Base-by-base conservation (phyloP, 495 filamentous ascomycete species). In the Aspergillus hancockii region DNA sequence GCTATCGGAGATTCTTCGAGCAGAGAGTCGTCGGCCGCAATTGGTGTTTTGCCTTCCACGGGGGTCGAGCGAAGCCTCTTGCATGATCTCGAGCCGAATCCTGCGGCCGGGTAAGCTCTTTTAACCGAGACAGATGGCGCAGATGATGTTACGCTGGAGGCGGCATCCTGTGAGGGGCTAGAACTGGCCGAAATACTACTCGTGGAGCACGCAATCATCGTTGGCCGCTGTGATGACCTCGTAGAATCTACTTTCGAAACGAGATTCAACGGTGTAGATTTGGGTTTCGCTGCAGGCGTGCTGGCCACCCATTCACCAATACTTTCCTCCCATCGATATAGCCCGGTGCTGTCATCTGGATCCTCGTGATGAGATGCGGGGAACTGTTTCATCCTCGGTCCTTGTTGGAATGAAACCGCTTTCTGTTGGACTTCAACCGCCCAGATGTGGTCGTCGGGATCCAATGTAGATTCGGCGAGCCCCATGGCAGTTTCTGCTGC, bases 241-340 rank as follows among this genome's bases (percentile, higher is more conserved):
- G 58, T 36, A 38, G 13, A 45, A 41, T 31, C 52, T 43, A 28
- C 30, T 38, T 50, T 61, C 41, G 49, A 18, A 21, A 30, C 36
- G 12, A 52, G n/a, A 38, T 54, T 49, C 28, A 51, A 54, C 22
- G 22, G 40, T 10, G 54, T 38, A 21, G 60, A 46, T 49, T 63
- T 63, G 19, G 55, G 12, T 54, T 72, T 75, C 32, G 57, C 18
- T 30, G 63, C 70, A 7, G 80, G 80, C 16, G 79, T 82, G 36
- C 71, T 73, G 45, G 71, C 75, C 47, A 83, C 74, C 81, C 81
- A 83, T 57, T 83, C 81, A 34, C 75, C 77, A 63, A 83, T 82
- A 43, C 77, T 77, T 55, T 83, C 80, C 62, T 84, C 81, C 81
- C 81, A 84, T 46, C 77, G 75, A 54, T 74, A 84, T 13, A 75